Evolutionary conservation across 345 rosid genomes (phyloP).

Genomic region (Ailanthus altissimus): DNA sequence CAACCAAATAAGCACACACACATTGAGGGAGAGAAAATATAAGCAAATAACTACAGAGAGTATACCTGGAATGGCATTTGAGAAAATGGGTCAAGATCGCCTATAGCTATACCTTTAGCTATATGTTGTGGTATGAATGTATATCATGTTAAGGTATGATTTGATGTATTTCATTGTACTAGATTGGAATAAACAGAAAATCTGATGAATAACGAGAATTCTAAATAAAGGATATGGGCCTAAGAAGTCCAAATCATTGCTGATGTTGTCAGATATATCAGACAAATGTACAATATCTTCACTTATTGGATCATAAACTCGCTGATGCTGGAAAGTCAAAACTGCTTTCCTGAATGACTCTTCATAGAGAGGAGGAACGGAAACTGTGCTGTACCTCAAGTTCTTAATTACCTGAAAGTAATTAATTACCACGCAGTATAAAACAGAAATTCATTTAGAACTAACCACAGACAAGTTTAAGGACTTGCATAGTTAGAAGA

Average conservation of each 20-base stretch:
- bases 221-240: slow-evolving; percentile 92
- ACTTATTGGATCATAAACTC: slow-evolving; percentile 69
- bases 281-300: slow-evolving; percentile 65
- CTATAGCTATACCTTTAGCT: slow-evolving; percentile 84
- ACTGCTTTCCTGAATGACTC: slow-evolving; percentile 84
- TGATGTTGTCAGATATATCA: slow-evolving; percentile 42
- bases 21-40: neutral
- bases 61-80: slow-evolving; percentile 74
- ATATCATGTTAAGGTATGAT: slow-evolving; percentile 49
- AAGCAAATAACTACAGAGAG: slow-evolving; percentile 1
- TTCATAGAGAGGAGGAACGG: slow-evolving; percentile 85
- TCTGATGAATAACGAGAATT: slow-evolving; percentile 14
- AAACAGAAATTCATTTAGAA: slow-evolving; percentile 19
- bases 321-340: slow-evolving; percentile 88
- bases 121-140: slow-evolving; percentile 68
- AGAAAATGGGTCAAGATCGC: slow-evolving; percentile 90
- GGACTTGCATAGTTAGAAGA: neutral
- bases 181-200: neutral
- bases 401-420: slow-evolving; percentile 81
- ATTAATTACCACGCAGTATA: slow-evolving; percentile 12
- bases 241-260: slow-evolving; percentile 62
- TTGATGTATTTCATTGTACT: slow-evolving; percentile 15
- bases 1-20: neutral
- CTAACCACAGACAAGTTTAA: slow-evolving; percentile 9
- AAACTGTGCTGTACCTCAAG: slow-evolving; percentile 67